A percentile compares a stretch with the other conserved stretches of the same genome.
Conservation (phyloP, 129 eudicot genomes). For the Mikania micrantha region DNA sequence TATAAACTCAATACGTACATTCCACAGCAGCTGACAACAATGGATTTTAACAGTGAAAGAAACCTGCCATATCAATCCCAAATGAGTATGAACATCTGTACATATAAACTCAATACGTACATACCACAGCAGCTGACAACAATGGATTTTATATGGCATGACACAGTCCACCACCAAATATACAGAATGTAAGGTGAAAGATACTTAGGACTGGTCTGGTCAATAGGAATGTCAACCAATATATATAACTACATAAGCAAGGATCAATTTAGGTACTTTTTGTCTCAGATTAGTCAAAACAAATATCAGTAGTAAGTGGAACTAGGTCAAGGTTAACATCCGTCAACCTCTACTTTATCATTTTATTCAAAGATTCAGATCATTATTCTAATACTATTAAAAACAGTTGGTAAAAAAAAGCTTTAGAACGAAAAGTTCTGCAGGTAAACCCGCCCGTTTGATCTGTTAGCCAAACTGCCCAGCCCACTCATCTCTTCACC, state of each 20-base stretch:
- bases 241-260: not conserved
- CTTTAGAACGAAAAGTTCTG: not conserved
- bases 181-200: not conserved
- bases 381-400: not conserved
- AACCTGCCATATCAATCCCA: slow-evolving; percentile 47
- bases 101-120: not conserved
- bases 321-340: not conserved
- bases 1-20: not conserved
- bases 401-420: not conserved
- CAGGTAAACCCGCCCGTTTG: not conserved
- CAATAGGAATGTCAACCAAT: not conserved
- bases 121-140: slow-evolving; percentile 2
- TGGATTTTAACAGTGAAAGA: slow-evolving; percentile 98
- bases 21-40: slow-evolving; percentile 4
- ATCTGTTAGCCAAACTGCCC: not conserved
- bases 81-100: not conserved
- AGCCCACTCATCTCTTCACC: not conserved
- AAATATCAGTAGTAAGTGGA: not conserved
- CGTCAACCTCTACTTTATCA: not conserved
- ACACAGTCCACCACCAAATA: not conserved
- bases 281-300: not conserved
- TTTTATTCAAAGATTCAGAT: not conserved
- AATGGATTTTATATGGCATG: not conserved
- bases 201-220: not conserved
- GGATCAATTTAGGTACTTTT: not conserved